These are phyloP conservation scores for Phytophthora fragariaefolia DNA, from an alignment of 352 stramenopile genomes.

Conservation along the genomic window DNA sequence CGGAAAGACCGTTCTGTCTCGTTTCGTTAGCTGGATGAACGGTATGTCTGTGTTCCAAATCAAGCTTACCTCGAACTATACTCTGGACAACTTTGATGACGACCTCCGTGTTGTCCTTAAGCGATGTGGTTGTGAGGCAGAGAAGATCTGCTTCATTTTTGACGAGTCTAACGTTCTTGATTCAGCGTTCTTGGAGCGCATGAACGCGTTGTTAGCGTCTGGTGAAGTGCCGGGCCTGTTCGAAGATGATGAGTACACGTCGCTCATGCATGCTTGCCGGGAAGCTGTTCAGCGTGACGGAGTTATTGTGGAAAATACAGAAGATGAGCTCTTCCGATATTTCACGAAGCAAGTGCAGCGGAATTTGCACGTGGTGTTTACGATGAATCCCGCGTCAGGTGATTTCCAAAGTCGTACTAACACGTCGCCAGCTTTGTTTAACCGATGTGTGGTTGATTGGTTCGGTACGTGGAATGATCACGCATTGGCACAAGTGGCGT, in stretches of 20 bases:
- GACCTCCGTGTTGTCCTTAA: conserved; percentile 98
- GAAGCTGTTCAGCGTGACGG: conserved; percentile 94
- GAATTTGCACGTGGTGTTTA: conserved; percentile 99
- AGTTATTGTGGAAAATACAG: conserved; percentile 92
- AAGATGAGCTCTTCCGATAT: conserved; percentile 95
- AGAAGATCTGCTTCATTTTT: conserved; percentile 99
- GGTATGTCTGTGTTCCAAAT: conserved; percentile 99
- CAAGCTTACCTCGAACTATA: conserved; percentile 99
- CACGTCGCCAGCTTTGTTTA: conserved; percentile 99
- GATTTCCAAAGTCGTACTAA: conserved; percentile 98
- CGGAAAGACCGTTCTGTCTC: conserved; percentile 99
- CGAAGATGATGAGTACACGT: conserved; percentile 98
- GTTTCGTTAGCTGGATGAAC: conserved; percentile 99
- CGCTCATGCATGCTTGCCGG: conserved; percentile 96
- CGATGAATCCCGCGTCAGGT: conserved; percentile 99
- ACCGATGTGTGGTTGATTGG: conserved; percentile 99
- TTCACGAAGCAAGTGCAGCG: conserved; percentile 99
- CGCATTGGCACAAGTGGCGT: conserved; percentile 98
- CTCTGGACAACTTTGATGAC: conserved; percentile 99
- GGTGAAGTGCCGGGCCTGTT: conserved; percentile 99
- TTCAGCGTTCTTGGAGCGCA: conserved; percentile 99
- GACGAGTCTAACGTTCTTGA: conserved; percentile 99
- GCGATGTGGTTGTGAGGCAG: conserved; percentile 96
- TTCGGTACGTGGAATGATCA: conserved; percentile 99
- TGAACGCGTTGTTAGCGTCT: conserved; percentile 99